Evolutionary conservation across 192 early-diverging fungal species (phyloP).

Genomic region (Entomortierella chlamydospora): DNA sequence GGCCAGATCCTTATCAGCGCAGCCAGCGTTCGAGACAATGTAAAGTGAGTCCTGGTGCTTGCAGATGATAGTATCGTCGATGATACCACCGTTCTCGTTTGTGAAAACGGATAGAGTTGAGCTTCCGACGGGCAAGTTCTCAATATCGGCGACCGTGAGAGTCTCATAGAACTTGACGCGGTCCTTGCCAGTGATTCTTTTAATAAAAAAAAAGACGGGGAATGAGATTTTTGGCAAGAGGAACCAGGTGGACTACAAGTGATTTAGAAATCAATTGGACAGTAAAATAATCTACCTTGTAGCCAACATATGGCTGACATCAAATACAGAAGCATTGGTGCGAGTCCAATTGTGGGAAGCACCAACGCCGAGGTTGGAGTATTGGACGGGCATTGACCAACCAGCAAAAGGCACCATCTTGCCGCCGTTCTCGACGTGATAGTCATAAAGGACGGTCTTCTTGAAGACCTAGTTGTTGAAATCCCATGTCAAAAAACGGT

Average conservation of each 20-base stretch:
- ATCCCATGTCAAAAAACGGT: neutral
- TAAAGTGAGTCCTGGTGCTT: conserved; percentile 85
- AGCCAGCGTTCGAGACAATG: conserved; percentile 96
- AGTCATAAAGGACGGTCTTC: conserved; percentile 90
- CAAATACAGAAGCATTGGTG: conserved; percentile 92
- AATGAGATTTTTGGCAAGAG: neutral
- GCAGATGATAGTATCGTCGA: conserved; percentile 97
- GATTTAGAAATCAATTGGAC: too few relatives aligned
- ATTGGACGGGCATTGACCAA: conserved; percentile 97
- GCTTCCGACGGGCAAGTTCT: conserved; percentile 79
- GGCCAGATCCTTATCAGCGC: conserved; percentile 95
- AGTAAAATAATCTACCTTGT: too few relatives aligned
- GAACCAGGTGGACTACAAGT: neutral
- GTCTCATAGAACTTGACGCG: conserved; percentile 88
- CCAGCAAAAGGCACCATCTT: conserved; percentile 99
- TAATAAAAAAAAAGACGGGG: neutral
- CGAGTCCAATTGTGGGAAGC: conserved; percentile 93
- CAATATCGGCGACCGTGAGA: conserved; percentile 88
- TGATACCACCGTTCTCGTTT: conserved; percentile 96
- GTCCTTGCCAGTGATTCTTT: conserved; percentile 87
- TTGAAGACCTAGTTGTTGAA: conserved; percentile 55
- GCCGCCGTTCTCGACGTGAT: conserved; percentile 91
- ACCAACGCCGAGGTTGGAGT: conserved; percentile 84
- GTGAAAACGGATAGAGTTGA: conserved; percentile 94
- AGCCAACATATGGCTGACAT: conserved; percentile 99